Evolutionary conservation across 2,329 filamentous ascomycete genomes (phyloP), one percentile per base, ranked within the genome.

Genomic region (Aspergillus piperis): DNA sequence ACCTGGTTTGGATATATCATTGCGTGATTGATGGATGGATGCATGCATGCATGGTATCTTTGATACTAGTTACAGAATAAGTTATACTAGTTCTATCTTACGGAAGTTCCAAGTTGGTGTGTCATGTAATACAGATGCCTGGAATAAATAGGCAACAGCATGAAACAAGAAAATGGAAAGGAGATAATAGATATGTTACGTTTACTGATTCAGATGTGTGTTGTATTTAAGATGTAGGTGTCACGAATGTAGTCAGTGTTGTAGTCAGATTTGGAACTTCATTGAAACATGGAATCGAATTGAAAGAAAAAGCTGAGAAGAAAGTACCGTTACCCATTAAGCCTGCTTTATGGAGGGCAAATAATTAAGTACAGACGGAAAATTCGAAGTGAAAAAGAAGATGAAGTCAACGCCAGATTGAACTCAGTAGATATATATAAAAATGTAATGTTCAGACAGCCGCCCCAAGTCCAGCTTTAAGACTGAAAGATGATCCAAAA

Each of bases 401-500:
- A 23, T 4, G 4, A n/a, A 47, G 19, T 25, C 19, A 42, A 42
- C 39, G 17, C 15, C n/a, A 42, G 39, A 42, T 17, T 19, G 17
- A 42, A 11, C 10, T 42, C 8, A 1, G 25, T 27, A 1, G 8
- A 42, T 17, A 19, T 17, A 41, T 10, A 55, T 39, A 39, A 30
- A 58, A 23, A 25, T 17, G 17, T 53, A 63, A 61, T 21, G 51
- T 55, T 60, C 60, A 66, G 60, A 64, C 62, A 64, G 47, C 64
- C 64, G 48, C 58, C 62, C 52, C 41, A 42, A 59, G 38, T 49
- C 21, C 8, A 36, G 42, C 53, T 21, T 25, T 52, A 51, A 36
- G 25, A 27, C 8, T 54, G 38, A 41, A 7, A 23, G 57, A 49
- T 53, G 54, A 59, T 57, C 44, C 32, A 13, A 36, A 36, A 36